These are phyloP conservation scores for Russula foetens DNA, from an alignment of 768 basidiomycete species.

Conservation along the genomic window DNA sequence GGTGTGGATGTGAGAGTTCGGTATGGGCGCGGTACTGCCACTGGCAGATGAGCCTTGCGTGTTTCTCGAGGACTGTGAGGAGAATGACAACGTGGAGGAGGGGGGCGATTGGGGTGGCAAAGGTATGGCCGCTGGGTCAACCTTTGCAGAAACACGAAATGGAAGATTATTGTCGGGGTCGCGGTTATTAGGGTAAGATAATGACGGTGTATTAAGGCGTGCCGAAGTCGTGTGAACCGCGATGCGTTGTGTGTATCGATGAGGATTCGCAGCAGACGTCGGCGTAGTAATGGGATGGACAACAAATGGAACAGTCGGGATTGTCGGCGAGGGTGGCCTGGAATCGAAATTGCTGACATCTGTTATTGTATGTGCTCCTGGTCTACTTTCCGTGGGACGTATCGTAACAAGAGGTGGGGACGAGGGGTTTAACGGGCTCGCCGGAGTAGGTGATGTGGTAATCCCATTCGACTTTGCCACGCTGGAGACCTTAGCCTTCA, in stretches of 20 bases:
- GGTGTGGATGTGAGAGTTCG: slow-evolving; percentile 36
- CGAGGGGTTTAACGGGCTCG: slow-evolving; percentile 1
- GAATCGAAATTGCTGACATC: slow-evolving; percentile 24
- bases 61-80: slow-evolving; percentile 50
- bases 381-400: slow-evolving; percentile 13
- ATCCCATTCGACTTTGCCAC: slow-evolving; percentile 32
- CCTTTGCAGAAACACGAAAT: slow-evolving; percentile 29
- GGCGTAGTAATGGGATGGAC: slow-evolving; percentile 50
- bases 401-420: slow-evolving; percentile 15
- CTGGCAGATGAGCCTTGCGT: slow-evolving; percentile 33
- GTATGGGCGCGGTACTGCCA: slow-evolving; percentile 32
- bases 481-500: slow-evolving; percentile 57
- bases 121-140: slow-evolving; percentile 52
- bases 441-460: slow-evolving; percentile 7
- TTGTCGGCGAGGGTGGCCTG: slow-evolving; percentile 14
- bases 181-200: slow-evolving; percentile 20
- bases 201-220: slow-evolving; percentile 17
- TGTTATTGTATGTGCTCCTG: slow-evolving; percentile 28
- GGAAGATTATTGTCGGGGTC: slow-evolving; percentile 28
- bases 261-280: slow-evolving; percentile 48
- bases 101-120: slow-evolving; percentile 66
- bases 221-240: slow-evolving; percentile 10
- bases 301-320: slow-evolving; percentile 2
- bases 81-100: slow-evolving; percentile 60
- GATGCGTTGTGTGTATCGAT: slow-evolving; percentile 30